Base-by-base conservation (phyloP, 2,329 filamentous ascomycete genomes). In the Calonectria henricotiae region DNA sequence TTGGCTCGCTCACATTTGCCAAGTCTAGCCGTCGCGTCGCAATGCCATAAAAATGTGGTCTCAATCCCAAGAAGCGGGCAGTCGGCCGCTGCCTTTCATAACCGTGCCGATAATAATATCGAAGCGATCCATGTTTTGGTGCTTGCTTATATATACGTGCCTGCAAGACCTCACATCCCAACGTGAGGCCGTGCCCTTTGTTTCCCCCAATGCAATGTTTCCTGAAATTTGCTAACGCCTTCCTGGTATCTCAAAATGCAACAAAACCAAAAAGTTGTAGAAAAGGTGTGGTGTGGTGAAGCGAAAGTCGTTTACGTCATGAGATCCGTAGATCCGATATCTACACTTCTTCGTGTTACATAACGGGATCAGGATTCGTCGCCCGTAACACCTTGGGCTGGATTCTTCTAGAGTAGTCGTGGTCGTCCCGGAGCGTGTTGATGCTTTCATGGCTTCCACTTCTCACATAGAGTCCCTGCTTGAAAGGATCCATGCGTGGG, bases 371-470 rank as follows among this genome's bases (percentile, higher is more conserved):
- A 4, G 90, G 89, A 75, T 92, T 92, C 35, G 85, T 89, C 9
- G 89, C 89, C 73, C 90, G 85, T n/a, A 92, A 83, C 8, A 91
- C 88, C 75, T 87, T 83, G 11, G 87, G 85, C 49, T 87, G 87
- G 15, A 92, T 89, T 73, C 86, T 84, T 72, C 90, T 84, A 44
- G 90, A 91, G 77, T 92, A 92, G 74, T 92, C 90, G 69, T 90
- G 89, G 71, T 92, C 89, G 77, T 92, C 90, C 67, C 88, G 88
- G 5, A 92, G 81, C 1, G 90, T 91, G 74, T 89, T 89, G 77
- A 92, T 82, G 77, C 89, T 92, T 78, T 92, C 90, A 71, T 87
- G 86, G 75, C 89, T 91, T 78, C 87, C 88, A 75, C 86, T 90
- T 30, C 87, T 84, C 49, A 83, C 82, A 78, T 91, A 92, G 13